Evolutionary conservation across 108 stramenopile species (phyloP).

Genomic region (Skeletonema costatum): DNA sequence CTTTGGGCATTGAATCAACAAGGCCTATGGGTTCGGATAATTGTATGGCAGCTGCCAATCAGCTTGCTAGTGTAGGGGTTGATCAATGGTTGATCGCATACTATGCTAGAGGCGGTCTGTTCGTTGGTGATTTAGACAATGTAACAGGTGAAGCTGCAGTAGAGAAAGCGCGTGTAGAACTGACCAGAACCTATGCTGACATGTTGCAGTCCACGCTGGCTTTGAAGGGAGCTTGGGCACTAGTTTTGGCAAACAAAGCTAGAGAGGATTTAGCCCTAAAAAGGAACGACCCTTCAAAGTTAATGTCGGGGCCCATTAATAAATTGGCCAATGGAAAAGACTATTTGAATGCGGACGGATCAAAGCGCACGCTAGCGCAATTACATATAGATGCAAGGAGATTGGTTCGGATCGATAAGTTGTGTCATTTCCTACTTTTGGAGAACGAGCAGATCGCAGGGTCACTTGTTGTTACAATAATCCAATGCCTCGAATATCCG

Average conservation of each 20-base stretch:
- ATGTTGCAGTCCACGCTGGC: slow-evolving; percentile 67
- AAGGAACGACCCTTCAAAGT: slow-evolving; percentile 51
- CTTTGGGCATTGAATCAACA: slow-evolving; percentile 39
- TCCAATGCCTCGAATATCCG: slow-evolving; percentile 81
- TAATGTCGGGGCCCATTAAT: slow-evolving; percentile 48
- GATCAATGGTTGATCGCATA: slow-evolving; percentile 76
- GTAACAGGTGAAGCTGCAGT: slow-evolving; percentile 81
- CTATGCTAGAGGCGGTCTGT: slow-evolving; percentile 82
- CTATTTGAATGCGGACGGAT: slow-evolving; percentile 77
- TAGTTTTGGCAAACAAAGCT: slow-evolving; percentile 67
- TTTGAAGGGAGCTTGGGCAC: slow-evolving; percentile 50
- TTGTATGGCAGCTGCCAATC: slow-evolving; percentile 57
- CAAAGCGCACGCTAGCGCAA: slow-evolving; percentile 39
- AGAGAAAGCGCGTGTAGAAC: slow-evolving; percentile 81
- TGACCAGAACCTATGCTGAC: slow-evolving; percentile 76
- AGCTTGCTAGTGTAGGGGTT: slow-evolving; percentile 53
- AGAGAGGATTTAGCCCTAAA: slow-evolving; percentile 61
- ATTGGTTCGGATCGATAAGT: slow-evolving; percentile 71
- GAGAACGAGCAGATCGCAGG: slow-evolving; percentile 84
- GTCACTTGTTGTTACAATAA: slow-evolving; percentile 61
- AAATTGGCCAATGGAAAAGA: slow-evolving; percentile 45
- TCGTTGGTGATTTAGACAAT: slow-evolving; percentile 83
- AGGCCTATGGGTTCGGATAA: slow-evolving; percentile 56
- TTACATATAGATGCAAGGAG: slow-evolving; percentile 71
- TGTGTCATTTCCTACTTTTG: slow-evolving; percentile 82